A percentile compares a stretch with the other conserved stretches of the same genome.
Evolutionary conservation across 2,329 filamentous ascomycete genomes (phyloP).

Genomic region (Penicillium paneum): DNA sequence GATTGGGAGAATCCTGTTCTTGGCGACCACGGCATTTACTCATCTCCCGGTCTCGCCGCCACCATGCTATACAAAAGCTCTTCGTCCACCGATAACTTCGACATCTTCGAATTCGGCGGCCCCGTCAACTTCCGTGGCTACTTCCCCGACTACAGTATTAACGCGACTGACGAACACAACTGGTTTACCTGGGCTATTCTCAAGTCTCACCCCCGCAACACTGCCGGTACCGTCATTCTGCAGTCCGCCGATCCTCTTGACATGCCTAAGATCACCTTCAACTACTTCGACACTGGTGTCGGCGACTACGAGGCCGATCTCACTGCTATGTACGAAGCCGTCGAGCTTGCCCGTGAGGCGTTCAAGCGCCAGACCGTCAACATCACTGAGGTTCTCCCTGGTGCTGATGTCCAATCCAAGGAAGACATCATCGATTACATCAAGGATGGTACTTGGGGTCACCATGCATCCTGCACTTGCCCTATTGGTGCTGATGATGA

Average conservation of each 20-base stretch:
- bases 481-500: slow-evolving; percentile 56
- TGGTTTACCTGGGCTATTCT: slow-evolving; percentile 51
- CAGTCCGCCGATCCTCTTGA: slow-evolving; percentile 62
- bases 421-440: slow-evolving; percentile 50
- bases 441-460: slow-evolving; percentile 53
- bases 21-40: slow-evolving; percentile 42
- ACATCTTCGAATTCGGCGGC: slow-evolving; percentile 55
- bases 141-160: slow-evolving; percentile 44
- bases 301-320: slow-evolving; percentile 16
- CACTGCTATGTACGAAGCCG: slow-evolving; percentile 11
- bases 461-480: slow-evolving; percentile 57
- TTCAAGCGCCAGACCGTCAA: slow-evolving; percentile 40
- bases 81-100: slow-evolving; percentile 47
- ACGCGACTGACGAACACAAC: slow-evolving; percentile 40
- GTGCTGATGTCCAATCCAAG: slow-evolving; percentile 33
- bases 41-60: slow-evolving; percentile 53
- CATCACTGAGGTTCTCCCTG: slow-evolving; percentile 46
- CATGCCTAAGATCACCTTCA: slow-evolving; percentile 60
- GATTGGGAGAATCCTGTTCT: slow-evolving; percentile 43
- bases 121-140: slow-evolving; percentile 57
- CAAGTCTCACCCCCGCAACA: slow-evolving; percentile 63
- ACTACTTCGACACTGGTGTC: slow-evolving; percentile 51
- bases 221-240: slow-evolving; percentile 60
- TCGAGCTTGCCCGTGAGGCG: slow-evolving; percentile 49
- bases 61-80: slow-evolving; percentile 42